Evolutionary conservation across 75 land plant species (phyloP), one percentile per base, ranked within the genome.

Genomic region (Pseudotsuga menziesii): DNA sequence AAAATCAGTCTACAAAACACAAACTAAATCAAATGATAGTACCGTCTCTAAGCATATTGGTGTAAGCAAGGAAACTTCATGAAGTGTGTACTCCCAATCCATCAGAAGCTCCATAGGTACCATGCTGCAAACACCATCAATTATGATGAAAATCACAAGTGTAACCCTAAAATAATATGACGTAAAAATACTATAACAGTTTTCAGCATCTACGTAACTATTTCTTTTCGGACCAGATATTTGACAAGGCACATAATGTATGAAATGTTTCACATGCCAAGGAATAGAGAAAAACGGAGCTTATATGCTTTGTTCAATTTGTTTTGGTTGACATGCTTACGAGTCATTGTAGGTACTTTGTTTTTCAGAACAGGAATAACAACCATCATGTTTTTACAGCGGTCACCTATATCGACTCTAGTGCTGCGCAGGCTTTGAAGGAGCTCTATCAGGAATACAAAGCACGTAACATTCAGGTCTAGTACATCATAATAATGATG

Each of bases 341-440:
- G 17, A 64, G 69, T 64, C 67, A 16, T 60, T 64, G 16, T 5
- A 48, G 54, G 54, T 48, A 69, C 11, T 9, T 69, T 69, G 14
- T 22, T 75, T 56, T 75, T 22, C 27, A 60, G 76, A 58, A 75
- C n/a, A 9, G 76, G 35, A 59, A 19, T 60, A 17, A 75, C 61
- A 12, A 54, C 2, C 36, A 75, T 60, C 57, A 17, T 44, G 36
- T 20, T 69, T 57, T 32, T 84, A 78, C 94, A 96, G 99, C 99
- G 75, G 97, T 94, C 62, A 96, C 99, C 20, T 91, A 96, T 77
- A 82, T 96, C 23, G 99, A 96, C 83, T 87, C 97, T 17, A 94
- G 92, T 83, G 99, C 91, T 15, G 81, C 90, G 56, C 93, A 94
- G 81, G 99, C 99, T 76, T 58, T 96, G 52, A 96, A 94, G 80